Percentiles rank a stretch among this genome's conserved stretches.
Evolutionary conservation across 306 rosid genomes (phyloP).

Genomic region (Cucurbita argyrosperma): DNA sequence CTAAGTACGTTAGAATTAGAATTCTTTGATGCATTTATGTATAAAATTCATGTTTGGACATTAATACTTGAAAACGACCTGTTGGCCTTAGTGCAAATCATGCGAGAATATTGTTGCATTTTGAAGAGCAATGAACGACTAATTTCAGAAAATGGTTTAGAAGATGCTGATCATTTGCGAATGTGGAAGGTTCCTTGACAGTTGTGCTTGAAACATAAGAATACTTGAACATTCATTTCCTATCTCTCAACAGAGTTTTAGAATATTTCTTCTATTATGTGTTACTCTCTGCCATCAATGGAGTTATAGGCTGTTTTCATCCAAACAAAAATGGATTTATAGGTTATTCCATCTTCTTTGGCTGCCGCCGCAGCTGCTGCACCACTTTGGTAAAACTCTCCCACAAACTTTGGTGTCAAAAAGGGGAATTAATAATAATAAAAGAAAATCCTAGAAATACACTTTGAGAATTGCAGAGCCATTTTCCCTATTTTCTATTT

Average conservation of each 20-base stretch:
- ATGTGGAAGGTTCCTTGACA: neutral
- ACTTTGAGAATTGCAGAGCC: neutral
- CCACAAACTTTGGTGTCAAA: neutral
- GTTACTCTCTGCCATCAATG: neutral
- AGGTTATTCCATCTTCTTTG: neutral
- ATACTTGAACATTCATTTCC: neutral
- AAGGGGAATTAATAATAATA: neutral
- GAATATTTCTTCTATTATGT: neutral
- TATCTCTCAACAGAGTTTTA: neutral
- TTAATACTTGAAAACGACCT: neutral
- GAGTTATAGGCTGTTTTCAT: neutral
- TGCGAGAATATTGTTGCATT: neutral
- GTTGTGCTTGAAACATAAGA: neutral
- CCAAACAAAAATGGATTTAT: neutral
- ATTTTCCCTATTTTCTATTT: neutral
- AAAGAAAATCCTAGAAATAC: neutral
- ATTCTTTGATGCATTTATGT: neutral
- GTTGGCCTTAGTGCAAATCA: neutral
- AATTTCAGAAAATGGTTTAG: neutral
- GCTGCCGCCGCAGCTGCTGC: neutral
- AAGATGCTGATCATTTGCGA: neutral
- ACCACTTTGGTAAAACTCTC: neutral
- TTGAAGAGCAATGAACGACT: neutral
- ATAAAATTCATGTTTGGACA: neutral
- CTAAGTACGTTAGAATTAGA: neutral